Percentiles rank a stretch among this genome's conserved stretches.
These are phyloP conservation scores for Solanum virginianum DNA, from an alignment of 257 asterid species.

Conservation along the genomic window DNA sequence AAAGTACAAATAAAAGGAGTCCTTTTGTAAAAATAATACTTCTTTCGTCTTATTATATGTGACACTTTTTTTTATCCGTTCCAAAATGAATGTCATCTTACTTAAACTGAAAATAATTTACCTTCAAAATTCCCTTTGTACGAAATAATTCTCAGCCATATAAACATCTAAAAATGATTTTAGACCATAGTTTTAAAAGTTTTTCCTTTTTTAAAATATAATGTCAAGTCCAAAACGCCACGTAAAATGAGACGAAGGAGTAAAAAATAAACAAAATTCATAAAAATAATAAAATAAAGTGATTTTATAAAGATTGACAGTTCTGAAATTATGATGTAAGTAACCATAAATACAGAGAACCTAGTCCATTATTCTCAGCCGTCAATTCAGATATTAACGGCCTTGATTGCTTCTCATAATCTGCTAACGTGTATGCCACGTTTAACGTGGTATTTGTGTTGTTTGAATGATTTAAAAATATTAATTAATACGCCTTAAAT, in stretches of 20 bases:
- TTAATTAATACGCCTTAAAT: neutral
- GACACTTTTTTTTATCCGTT: no score
- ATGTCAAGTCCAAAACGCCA: accelerated
- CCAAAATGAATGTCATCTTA: no score
- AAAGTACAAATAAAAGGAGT: neutral
- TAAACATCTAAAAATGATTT: no score
- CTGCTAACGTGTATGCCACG: slow-evolving; percentile 54
- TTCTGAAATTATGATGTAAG: slow-evolving; percentile 11
- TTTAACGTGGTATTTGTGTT: neutral
- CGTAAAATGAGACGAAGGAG: no score
- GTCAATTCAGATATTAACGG: slow-evolving; percentile 1
- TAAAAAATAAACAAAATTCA: no score
- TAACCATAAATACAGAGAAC: slow-evolving; percentile 27
- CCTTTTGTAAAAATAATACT: neutral
- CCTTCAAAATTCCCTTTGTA: no score
- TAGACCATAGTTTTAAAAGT: no score
- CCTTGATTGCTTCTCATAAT: neutral
- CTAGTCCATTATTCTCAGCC: slow-evolving; percentile 22
- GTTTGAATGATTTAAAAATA: neutral
- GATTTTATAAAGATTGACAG: neutral
- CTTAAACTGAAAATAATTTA: no score
- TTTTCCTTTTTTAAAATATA: no score
- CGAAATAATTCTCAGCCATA: no score
- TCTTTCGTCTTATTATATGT: no score
- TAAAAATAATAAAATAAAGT: no score